phyloP scores from a whole-genome alignment of 2,329 filamentous ascomycete species.

The Fusarium udum region DNA sequence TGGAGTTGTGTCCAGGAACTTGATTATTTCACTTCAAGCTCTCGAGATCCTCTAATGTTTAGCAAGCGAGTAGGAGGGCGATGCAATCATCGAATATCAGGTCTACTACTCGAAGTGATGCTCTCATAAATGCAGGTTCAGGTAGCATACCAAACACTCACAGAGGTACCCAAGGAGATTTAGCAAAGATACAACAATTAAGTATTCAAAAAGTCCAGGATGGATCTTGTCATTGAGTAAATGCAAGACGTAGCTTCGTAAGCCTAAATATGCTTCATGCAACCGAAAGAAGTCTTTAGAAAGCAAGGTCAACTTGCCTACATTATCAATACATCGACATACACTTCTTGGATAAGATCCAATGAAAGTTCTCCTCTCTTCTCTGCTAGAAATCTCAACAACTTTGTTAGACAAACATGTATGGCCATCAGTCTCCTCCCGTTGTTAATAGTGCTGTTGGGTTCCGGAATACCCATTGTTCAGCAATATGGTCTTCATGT shows the following conservation, averaged over 20 bases:
- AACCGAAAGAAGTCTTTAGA: not conserved
- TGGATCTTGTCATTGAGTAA: not conserved
- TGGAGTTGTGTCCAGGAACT: not conserved
- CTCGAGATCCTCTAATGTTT: not conserved
- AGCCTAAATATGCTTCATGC: fast-evolving
- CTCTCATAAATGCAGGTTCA: not conserved
- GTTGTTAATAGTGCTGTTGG: fast-evolving
- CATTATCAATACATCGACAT: not conserved
- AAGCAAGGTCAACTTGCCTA: not conserved
- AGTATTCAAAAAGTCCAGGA: not conserved
- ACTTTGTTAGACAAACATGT: not conserved
- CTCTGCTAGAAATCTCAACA: too few relatives aligned
- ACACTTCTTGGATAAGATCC: not conserved
- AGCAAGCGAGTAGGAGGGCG: not conserved
- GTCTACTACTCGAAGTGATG: not conserved
- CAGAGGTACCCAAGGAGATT: fast-evolving
- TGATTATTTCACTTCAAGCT: not conserved
- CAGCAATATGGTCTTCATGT: not conserved
- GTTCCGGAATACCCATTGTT: fast-evolving
- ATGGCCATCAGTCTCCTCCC: not conserved
- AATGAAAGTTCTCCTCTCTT: not conserved
- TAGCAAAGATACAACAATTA: not conserved
- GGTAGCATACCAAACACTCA: fast-evolving
- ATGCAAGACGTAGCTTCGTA: fast-evolving
- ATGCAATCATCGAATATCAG: fast-evolving